phyloP scores from a whole-genome alignment of 805 yeast genomes.

The Saturnispora quitensis region DNA sequence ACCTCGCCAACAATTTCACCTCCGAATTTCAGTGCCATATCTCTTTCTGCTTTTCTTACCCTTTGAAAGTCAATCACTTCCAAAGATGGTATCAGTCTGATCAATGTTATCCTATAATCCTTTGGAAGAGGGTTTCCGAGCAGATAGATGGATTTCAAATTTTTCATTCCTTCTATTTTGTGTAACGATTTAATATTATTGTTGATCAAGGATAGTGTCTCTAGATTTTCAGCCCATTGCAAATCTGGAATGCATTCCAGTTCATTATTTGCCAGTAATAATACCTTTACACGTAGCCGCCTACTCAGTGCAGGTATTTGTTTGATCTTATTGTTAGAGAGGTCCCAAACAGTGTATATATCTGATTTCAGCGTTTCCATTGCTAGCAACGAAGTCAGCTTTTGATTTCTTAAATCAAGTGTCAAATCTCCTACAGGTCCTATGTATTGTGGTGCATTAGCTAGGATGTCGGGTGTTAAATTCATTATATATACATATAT shows the following conservation, averaged over 20 bases:
- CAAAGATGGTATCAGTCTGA: slow-evolving; percentile 57
- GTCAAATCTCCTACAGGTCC: slow-evolving; percentile 38
- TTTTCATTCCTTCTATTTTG: slow-evolving; percentile 32
- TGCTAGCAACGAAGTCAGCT: slow-evolving; percentile 35
- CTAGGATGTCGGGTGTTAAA: slow-evolving; percentile 41
- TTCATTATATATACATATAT: slow-evolving; percentile 33
- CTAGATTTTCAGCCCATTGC: slow-evolving; percentile 33
- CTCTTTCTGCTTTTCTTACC: slow-evolving; percentile 48
- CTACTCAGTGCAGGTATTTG: slow-evolving; percentile 43
- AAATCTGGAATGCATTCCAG: slow-evolving; percentile 35
- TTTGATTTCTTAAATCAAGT: slow-evolving; percentile 33
- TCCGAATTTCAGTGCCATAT: slow-evolving; percentile 30
- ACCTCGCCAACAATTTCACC: slow-evolving; percentile 30
- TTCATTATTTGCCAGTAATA: slow-evolving; percentile 58
- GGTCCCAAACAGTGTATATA: slow-evolving; percentile 50
- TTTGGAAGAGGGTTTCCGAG: slow-evolving; percentile 49
- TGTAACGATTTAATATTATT: slow-evolving; percentile 41
- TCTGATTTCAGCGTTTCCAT: slow-evolving; percentile 23
- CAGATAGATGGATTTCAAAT: slow-evolving; percentile 41
- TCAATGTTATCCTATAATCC: slow-evolving; percentile 50
- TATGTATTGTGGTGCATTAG: slow-evolving; percentile 41
- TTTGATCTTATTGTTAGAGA: slow-evolving; percentile 66
- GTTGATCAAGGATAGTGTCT: slow-evolving; percentile 41
- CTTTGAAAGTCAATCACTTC: slow-evolving; percentile 59
- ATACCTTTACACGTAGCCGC: slow-evolving; percentile 34